phyloP scores from a whole-genome alignment of 192 early-diverging fungal species.

The Backusella tarrabulga region DNA sequence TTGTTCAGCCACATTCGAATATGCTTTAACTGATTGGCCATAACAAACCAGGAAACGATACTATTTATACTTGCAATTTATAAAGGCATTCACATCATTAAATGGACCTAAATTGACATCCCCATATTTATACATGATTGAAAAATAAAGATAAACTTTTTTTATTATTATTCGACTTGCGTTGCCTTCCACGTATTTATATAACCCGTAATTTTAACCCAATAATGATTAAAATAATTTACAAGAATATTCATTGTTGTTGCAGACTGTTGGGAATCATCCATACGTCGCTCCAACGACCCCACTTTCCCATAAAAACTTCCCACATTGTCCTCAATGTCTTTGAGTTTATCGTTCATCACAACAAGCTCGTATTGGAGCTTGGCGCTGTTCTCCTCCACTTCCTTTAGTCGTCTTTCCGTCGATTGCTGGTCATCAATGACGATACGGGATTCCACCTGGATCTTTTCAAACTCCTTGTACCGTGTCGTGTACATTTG shows the following conservation, averaged over 20 bases:
- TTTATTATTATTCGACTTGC: neutral
- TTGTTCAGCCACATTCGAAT: too few species aligned
- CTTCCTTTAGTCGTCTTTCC: conserved; percentile 20
- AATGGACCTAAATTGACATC: too few species aligned
- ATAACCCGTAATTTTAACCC: conserved; percentile 11
- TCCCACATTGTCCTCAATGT: conserved; percentile 41
- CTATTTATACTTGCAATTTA: too few species aligned
- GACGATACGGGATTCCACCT: neutral
- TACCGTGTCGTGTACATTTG: neutral
- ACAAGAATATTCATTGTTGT: conserved; percentile 36
- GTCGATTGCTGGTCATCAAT: conserved; percentile 28
- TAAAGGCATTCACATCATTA: too few species aligned
- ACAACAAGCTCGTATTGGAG: conserved; percentile 41
- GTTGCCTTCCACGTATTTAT: neutral
- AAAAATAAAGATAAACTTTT: too few species aligned
- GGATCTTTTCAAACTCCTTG: conserved; percentile 12
- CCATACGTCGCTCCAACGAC: conserved; percentile 37
- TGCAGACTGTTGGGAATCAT: conserved; percentile 34
- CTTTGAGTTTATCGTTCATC: conserved; percentile 43
- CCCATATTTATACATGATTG: too few species aligned
- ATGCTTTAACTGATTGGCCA: too few species aligned
- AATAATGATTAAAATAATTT: conserved; percentile 44
- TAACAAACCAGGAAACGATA: too few species aligned
- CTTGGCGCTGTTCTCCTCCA: conserved; percentile 38
- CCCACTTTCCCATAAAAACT: conserved; percentile 40